These are phyloP conservation scores for Cladophialophora immunda DNA, from an alignment of 2,329 filamentous ascomycete species.

Conservation along the genomic window DNA sequence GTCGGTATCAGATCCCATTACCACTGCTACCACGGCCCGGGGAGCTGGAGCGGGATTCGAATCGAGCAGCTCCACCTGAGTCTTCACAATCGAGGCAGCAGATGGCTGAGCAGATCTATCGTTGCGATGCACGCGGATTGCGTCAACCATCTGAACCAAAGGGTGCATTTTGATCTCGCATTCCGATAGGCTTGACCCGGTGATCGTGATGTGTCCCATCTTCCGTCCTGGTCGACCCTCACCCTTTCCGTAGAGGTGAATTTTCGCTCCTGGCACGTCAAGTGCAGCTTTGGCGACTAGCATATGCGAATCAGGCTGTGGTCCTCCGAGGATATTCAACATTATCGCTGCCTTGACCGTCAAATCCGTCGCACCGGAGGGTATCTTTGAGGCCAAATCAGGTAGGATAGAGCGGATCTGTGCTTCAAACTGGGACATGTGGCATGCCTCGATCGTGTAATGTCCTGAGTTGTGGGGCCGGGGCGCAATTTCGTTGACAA, in stretches of 20 bases:
- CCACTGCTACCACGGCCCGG: slow-evolving; percentile 52
- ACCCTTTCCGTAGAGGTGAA: slow-evolving; percentile 93
- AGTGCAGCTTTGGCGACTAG: slow-evolving; percentile 65
- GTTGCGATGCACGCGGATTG: slow-evolving; percentile 74
- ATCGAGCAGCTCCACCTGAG: slow-evolving; percentile 30
- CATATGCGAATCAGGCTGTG: slow-evolving; percentile 69
- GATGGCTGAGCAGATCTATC: slow-evolving; percentile 43
- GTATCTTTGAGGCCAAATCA: slow-evolving; percentile 66
- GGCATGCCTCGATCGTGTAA: slow-evolving; percentile 91
- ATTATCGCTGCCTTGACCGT: slow-evolving; percentile 59
- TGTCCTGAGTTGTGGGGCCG: slow-evolving; percentile 91
- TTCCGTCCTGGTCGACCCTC: slow-evolving; percentile 86
- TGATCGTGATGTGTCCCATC: slow-evolving; percentile 92
- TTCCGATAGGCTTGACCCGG: slow-evolving; percentile 71
- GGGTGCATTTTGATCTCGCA: slow-evolving; percentile 74
- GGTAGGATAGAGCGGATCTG: slow-evolving; percentile 83
- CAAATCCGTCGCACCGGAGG: slow-evolving; percentile 56
- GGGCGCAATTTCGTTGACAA: slow-evolving; percentile 88
- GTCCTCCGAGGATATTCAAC: slow-evolving; percentile 65
- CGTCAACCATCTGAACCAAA: slow-evolving; percentile 79
- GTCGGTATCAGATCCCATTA: slow-evolving; percentile 59
- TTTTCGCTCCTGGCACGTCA: slow-evolving; percentile 65
- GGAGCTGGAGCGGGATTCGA: slow-evolving; percentile 34
- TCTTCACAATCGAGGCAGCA: slow-evolving; percentile 29
- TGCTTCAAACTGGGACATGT: slow-evolving; percentile 89